Evolutionary conservation across 2,329 filamentous ascomycete genomes (phyloP).

Genomic region (Neofusicoccum sp.): DNA sequence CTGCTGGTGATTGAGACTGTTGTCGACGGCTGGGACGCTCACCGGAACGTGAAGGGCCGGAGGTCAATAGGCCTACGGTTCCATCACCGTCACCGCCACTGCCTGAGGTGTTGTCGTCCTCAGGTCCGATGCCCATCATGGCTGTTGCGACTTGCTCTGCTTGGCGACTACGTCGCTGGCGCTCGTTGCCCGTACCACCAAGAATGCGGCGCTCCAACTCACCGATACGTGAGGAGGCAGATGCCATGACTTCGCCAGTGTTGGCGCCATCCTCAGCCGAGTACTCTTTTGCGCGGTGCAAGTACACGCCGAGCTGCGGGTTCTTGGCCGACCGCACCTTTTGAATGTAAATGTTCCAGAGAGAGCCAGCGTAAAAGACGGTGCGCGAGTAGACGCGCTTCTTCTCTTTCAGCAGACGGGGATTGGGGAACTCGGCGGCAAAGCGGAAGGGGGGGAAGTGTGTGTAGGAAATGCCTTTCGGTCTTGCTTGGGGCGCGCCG

Average conservation of each 20-base stretch:
- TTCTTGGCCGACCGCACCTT: slow-evolving; percentile 59
- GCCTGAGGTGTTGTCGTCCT: slow-evolving; percentile 47
- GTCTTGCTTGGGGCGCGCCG: slow-evolving; percentile 34
- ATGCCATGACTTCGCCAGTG: slow-evolving; percentile 2
- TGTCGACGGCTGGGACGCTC: not conserved
- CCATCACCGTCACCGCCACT: slow-evolving; percentile 50
- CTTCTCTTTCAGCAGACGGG: slow-evolving; percentile 59
- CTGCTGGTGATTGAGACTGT: not conserved
- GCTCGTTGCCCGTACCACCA: slow-evolving; percentile 36
- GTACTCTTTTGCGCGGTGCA: slow-evolving; percentile 61
- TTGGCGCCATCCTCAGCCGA: slow-evolving; percentile 48
- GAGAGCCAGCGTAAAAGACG: slow-evolving; percentile 60
- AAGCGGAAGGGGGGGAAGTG: slow-evolving; percentile 62
- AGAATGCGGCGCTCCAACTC: slow-evolving; percentile 58
- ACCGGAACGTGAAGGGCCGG: slow-evolving; percentile 28
- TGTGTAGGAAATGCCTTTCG: slow-evolving; percentile 51
- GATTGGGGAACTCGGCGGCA: slow-evolving; percentile 60
- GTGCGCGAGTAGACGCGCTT: slow-evolving; percentile 62
- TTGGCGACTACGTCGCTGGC: slow-evolving; percentile 28
- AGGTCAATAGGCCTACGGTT: not conserved
- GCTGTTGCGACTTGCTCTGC: slow-evolving; percentile 28
- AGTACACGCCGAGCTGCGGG: slow-evolving; percentile 61
- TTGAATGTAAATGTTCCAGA: slow-evolving; percentile 67
- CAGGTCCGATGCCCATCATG: slow-evolving; percentile 20
- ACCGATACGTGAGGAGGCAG: slow-evolving; percentile 57